Evolutionary conservation across 768 basidiomycete species (phyloP).

Genomic region (Amanita polypyramis): DNA sequence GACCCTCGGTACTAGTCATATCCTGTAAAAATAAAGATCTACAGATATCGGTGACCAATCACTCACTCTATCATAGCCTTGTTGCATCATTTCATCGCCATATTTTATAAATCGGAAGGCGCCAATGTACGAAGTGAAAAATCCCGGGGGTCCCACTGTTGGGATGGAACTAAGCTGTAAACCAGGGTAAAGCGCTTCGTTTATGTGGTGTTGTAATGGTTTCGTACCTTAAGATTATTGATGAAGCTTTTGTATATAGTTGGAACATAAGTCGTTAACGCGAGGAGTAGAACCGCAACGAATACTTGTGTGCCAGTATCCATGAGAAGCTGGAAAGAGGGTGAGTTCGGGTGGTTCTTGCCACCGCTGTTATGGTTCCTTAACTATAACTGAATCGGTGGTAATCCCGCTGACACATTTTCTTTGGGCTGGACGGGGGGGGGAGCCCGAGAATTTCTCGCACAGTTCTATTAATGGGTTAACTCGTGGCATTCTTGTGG

Average conservation of each 20-base stretch:
- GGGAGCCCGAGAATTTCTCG: too few relatives aligned
- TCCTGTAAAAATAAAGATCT: background rate
- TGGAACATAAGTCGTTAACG: background rate
- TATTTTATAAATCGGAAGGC: constrained; percentile 15
- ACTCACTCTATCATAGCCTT: constrained; percentile 22
- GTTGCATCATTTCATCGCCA: constrained; percentile 16
- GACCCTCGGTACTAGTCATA: constrained; percentile 14
- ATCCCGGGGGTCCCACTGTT: background rate
- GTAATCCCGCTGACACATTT: too few relatives aligned
- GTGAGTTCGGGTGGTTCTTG: background rate
- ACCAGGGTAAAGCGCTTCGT: background rate
- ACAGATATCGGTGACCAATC: too few relatives aligned
- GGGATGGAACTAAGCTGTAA: background rate
- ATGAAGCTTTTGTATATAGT: background rate
- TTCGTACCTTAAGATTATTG: background rate
- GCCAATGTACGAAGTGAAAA: constrained; percentile 19
- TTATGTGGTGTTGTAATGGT: background rate
- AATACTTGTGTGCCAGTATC: background rate
- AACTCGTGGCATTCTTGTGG: too few relatives aligned
- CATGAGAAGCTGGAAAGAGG: too few relatives aligned
- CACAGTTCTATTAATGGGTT: too few relatives aligned
- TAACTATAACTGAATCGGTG: background rate
- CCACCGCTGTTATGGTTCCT: background rate
- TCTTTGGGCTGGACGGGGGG: too few relatives aligned
- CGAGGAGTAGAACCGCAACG: background rate